These are phyloP conservation scores for Hymenoscyphus albidus DNA, from an alignment of 2,329 filamentous ascomycete genomes.

Conservation along the genomic window DNA sequence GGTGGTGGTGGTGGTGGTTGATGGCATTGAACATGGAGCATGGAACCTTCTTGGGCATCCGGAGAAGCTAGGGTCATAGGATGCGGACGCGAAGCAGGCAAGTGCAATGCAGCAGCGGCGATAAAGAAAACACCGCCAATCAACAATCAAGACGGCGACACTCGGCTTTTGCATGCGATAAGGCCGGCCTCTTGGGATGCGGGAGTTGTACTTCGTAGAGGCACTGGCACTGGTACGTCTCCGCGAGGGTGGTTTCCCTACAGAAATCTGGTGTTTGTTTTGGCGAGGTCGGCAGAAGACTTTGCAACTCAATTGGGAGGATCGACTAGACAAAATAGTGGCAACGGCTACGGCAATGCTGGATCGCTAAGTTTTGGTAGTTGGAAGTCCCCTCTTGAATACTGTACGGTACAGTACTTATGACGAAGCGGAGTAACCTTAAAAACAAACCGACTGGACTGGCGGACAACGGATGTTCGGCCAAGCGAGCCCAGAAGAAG, in stretches of 20 bases:
- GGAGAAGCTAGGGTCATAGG: neutral
- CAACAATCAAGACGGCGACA: neutral
- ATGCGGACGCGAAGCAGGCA: constrained; percentile 2
- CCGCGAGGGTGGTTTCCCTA: no score
- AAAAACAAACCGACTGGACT: no score
- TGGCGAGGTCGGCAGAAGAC: neutral
- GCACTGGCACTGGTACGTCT: no score
- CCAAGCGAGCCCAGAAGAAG: neutral
- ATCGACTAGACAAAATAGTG: neutral
- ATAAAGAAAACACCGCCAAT: constrained; percentile 14
- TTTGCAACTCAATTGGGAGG: neutral
- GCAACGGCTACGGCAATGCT: neutral
- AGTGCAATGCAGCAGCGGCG: constrained; percentile 2
- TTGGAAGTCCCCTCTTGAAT: neutral
- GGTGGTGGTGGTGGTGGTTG: constrained; percentile 8
- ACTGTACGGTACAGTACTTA: neutral
- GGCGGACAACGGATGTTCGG: neutral
- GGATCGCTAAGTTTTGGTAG: neutral
- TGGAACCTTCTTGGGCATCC: constrained; percentile 1
- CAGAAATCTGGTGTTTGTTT: neutral
- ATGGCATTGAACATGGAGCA: no score
- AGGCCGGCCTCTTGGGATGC: neutral
- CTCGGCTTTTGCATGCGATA: neutral
- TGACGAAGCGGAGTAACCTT: constrained; percentile 1
- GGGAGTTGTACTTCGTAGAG: no score